Base-by-base conservation (phyloP, 257 asterid genomes). In the Lycium barbarum region DNA sequence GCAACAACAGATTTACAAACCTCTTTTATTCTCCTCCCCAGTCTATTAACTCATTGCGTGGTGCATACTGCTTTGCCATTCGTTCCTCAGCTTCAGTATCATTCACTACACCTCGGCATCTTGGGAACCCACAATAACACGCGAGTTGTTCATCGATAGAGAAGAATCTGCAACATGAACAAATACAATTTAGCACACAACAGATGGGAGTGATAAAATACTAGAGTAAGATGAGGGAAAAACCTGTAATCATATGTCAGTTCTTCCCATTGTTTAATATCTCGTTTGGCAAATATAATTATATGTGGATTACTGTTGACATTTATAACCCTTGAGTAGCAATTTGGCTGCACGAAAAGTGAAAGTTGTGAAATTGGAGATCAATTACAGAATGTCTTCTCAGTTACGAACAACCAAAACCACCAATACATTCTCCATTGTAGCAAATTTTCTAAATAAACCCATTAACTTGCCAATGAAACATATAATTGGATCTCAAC, bases 231-330 rank as follows among this genome's bases (percentile, higher is more conserved):
- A 89, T 88, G 36, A 74, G 83, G 53, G 49, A 67, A 61, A 54
- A 87, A 97, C 99, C 99, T 97, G 94, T 97, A 97, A 89, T 97
- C 99, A 79, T 97, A 97, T 62, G 99, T 90, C 88, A 97, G 86
- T 86, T 97, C 99, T 88, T 97, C 99, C 95, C 94, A 90, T 86
- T 90, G 93, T 68, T 89, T 87, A 82, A 97, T 90, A 83, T 97
- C 98, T 84, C 99, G 93, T 91, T 97, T 97, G 72, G 99, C 97
- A 83, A 95, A 97, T 88, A 97, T 97, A 86, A 97, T 94, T 84
- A 97, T 94, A 92, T 92, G 99, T 82, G 93, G 94, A 12, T 87
- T 94, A 73, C 91, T 92, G n/a, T 87, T 88, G 83, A 93, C 93
- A 83, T 90, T 88, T 80, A 97, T 92, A 58, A 90, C 94, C 83